Evolutionary conservation across 306 rosid genomes (phyloP), one percentile per base, ranked within the genome.

Genomic region (Begonia fuchsioides): DNA sequence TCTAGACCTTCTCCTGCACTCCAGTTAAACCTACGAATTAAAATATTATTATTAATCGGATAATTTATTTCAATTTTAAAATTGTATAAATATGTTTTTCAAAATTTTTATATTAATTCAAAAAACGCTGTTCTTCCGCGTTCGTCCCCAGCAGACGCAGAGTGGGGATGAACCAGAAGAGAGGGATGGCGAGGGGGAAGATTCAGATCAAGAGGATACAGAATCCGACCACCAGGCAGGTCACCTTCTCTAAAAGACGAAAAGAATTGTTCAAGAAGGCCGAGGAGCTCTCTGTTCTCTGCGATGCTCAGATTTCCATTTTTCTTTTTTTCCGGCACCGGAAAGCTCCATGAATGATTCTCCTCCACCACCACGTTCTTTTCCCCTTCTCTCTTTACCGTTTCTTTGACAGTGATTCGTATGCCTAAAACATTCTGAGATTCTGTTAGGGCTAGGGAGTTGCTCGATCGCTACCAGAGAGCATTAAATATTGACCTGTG

Each of bases 201-300:
- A 88, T 88, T 64, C 87, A 81, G 93, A 84, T 88, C 95, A 76
- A 69, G 87, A 70, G 82, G 66, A 84, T 88, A 19, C 93, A 84
- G 76, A 88, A 81, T 75, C 51, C 74, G 1, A 78, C 87, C 0
- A 88, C 74, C 57, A 61, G 95, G 39, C 97, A 88, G 58, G 93
- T 88, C 0, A 84, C 97, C 9, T 88, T 70, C 69, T 84, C 97
- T 0, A 88, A 81, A 71, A 55, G 97, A 47, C 68, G 95, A 46
- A 88, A 74, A 44, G 93, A 95, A 0, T 79, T 88, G 49, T 72
- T 81, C 80, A 88, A 88, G 70, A 88, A 88, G 69, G 97, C 97
- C 10, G 62, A 76, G 15, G 97, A 88, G 63, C 93, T 84, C 60
- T 72, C 77, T 16, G 86, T 84, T 59, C 93, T 88, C 52, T 88